A percentile compares a stretch with the other conserved stretches of the same genome.
Evolutionary conservation across 108 stramenopile species (phyloP).

Genomic region (Fragilariopsis cylindrus): DNA sequence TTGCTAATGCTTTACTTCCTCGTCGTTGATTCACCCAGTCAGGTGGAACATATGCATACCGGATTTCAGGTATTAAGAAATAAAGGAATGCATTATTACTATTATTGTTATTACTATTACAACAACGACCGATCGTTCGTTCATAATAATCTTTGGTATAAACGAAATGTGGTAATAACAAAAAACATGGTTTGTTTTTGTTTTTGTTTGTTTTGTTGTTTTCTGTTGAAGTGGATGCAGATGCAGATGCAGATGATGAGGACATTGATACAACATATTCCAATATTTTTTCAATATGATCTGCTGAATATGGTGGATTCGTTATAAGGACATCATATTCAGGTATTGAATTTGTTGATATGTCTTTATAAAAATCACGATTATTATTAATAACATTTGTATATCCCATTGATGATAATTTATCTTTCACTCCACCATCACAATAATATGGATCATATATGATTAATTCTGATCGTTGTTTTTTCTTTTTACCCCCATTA

Average conservation of each 20-base stretch:
- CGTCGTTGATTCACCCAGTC: constrained; percentile 15
- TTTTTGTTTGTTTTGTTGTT: constrained; percentile 6
- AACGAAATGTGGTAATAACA: constrained; percentile 50
- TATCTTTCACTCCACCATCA: constrained; percentile 55
- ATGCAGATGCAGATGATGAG: constrained; percentile 7
- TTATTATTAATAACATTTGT: constrained; percentile 43
- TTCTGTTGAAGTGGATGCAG: not conserved
- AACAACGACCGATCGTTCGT: not conserved
- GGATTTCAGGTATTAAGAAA: constrained; percentile 20
- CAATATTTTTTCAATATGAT: constrained; percentile 71
- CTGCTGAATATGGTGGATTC: constrained; percentile 83
- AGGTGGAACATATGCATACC: constrained; percentile 31
- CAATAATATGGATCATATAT: constrained; percentile 93
- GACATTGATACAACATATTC: constrained; percentile 18
- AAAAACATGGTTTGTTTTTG: constrained; percentile 21
- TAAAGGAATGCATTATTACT: constrained; percentile 2
- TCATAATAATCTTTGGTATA: constrained; percentile 26
- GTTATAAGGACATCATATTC: constrained; percentile 77
- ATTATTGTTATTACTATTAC: not conserved
- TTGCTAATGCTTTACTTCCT: constrained; percentile 14
- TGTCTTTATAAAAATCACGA: constrained; percentile 51
- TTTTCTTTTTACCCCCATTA: constrained; percentile 32
- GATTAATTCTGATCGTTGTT: constrained; percentile 25
- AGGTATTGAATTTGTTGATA: constrained; percentile 39
- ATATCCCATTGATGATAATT: constrained; percentile 64